Evolutionary conservation across 108 stramenopile species (phyloP).

Genomic region (Fragilaria crotonensis): DNA sequence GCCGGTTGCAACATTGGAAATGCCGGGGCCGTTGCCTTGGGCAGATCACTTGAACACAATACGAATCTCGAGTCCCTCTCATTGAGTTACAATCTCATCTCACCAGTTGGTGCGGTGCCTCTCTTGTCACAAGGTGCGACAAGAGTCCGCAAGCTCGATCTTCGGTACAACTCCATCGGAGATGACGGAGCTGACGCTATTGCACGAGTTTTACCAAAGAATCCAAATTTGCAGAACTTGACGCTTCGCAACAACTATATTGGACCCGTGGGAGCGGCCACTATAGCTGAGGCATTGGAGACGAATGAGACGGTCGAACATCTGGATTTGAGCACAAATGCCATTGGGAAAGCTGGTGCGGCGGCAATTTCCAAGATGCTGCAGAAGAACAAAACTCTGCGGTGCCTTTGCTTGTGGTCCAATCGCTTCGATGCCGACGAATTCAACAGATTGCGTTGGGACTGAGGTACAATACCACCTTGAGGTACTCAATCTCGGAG

Average conservation of each 20-base stretch:
- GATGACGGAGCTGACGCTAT: slow-evolving; percentile 2
- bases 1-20: neutral
- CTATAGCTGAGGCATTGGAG: neutral
- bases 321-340: neutral
- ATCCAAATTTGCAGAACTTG: neutral
- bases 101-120: neutral
- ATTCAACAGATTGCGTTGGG: neutral
- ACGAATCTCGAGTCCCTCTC: neutral
- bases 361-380: neutral
- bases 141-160: neutral
- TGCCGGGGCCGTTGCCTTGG: neutral
- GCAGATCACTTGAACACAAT: neutral
- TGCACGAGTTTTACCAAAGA: neutral
- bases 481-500: neutral
- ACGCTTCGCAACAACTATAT: neutral
- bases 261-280: neutral
- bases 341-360: neutral
- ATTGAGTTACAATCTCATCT: neutral
- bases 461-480: neutral
- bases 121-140: neutral
- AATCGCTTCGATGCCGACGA: neutral
- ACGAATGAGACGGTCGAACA: neutral
- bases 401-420: neutral
- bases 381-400: neutral
- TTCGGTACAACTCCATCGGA: neutral